These are phyloP conservation scores for Trifolium pratense DNA, from an alignment of 306 rosid genomes.

Conservation along the genomic window DNA sequence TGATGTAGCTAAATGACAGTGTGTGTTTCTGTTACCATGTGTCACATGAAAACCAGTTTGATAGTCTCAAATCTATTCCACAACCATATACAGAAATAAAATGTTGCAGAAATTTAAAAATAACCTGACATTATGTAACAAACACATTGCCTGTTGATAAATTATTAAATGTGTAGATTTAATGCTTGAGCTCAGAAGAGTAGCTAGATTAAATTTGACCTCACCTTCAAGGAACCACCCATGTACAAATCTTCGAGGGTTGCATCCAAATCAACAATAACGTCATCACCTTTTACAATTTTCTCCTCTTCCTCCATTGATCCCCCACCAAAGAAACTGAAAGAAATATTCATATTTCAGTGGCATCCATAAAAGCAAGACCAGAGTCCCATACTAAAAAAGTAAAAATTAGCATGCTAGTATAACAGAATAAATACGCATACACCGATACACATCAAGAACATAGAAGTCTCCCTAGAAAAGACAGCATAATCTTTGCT, in stretches of 20 bases:
- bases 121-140: constrained; percentile 1
- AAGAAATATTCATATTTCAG: constrained; percentile 35
- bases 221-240: constrained; percentile 96
- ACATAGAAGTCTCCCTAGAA: constrained; percentile 14
- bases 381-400: constrained; percentile 8
- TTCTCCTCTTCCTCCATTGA: constrained; percentile 81
- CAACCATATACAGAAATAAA: background rate
- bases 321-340: constrained; percentile 90
- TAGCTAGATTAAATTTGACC: constrained; percentile 9
- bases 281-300: constrained; percentile 87
- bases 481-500: background rate
- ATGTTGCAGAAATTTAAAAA: constrained; percentile 18
- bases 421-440: constrained; percentile 18
- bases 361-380: constrained; percentile 24
- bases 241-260: constrained; percentile 87
- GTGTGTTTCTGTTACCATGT: background rate
- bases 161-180: background rate
- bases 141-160: background rate
- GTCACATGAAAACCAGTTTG: constrained; percentile 24
- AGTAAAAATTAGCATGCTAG: background rate
- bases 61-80: constrained; percentile 7
- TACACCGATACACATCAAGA: background rate
- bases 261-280: constrained; percentile 83
- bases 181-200: background rate
- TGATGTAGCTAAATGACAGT: constrained; percentile 26